Base-by-base conservation (phyloP, 2,329 filamentous ascomycete species). In the Triangularia setosa region DNA sequence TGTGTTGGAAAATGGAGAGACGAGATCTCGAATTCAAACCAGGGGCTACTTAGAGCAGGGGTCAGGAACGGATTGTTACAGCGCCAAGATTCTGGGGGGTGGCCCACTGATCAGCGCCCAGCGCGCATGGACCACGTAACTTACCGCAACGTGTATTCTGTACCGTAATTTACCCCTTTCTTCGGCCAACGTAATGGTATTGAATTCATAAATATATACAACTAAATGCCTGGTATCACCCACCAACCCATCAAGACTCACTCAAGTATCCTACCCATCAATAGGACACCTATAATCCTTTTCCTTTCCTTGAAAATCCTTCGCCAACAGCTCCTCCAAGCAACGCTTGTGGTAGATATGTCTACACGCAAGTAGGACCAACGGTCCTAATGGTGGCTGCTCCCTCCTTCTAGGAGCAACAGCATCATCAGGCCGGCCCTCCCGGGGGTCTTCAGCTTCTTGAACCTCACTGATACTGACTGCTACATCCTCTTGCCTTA, bases 321-420 rank as follows among this genome's bases (percentile, higher is more conserved):
- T 80, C 33, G 81, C 82, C 69, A 86, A 85, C 69, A 89, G 75
- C 65, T 85, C 83, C 73, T 94, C 90, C 44, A 91, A 78, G 72
- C 89, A 93, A 25, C 78, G 80, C 73, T 87, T 82, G 77, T 91
- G 89, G 71, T 89, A 90, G 18, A 90, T 85, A 74, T 91, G 89
- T 62, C 88, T 81, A 73, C 89, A 91, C 23, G 88, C 88, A 70
- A 91, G 77, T 58, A 91, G 83, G 9, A 91, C 86, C 60, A 91
- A 74, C 53, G 87, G 82, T 8, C 87, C 89, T 18, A 89, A 80
- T n/a, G 58, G 48, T 25, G 83, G 78, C 57, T 83, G 83, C 66
- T 84, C 75, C 66, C 72, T 75, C 53, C 62, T 67, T 66, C 14
- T 63, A 64, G 67, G 63, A 65, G 28, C 80, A 74, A 75, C 76